Percentiles rank a stretch among this genome's conserved stretches.
These are phyloP conservation scores for Eustoma russellianum DNA, from an alignment of 257 asterid species.

Conservation along the genomic window DNA sequence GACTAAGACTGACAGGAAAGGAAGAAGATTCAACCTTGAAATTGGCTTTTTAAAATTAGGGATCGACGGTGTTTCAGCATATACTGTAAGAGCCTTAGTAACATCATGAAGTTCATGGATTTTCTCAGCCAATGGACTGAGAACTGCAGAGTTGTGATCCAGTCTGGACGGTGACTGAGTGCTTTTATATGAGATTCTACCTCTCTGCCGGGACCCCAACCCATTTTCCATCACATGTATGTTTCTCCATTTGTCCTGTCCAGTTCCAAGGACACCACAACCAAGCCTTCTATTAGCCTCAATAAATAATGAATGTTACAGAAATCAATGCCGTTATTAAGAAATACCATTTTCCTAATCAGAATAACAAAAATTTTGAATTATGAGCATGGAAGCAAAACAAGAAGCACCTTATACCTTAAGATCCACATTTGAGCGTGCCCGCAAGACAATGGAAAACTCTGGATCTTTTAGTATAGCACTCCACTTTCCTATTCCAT, in stretches of 20 bases:
- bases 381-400: slow-evolving; percentile 6
- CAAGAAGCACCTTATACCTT: slow-evolving; percentile 41
- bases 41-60: slow-evolving; percentile 28
- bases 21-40: slow-evolving; percentile 36
- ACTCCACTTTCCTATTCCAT: slow-evolving; percentile 97
- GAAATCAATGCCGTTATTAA: too few relatives aligned
- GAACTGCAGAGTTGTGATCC: slow-evolving; percentile 29
- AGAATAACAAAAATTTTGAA: too few relatives aligned
- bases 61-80: slow-evolving; percentile 28
- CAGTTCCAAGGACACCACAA: slow-evolving; percentile 8
- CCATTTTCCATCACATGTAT: slow-evolving; percentile 80
- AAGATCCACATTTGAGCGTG: slow-evolving; percentile 97
- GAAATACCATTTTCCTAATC: too few relatives aligned
- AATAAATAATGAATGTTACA: too few relatives aligned
- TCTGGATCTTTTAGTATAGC: slow-evolving; percentile 91
- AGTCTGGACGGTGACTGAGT: slow-evolving; percentile 31
- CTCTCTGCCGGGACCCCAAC: slow-evolving; percentile 77
- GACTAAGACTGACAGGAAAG: too few relatives aligned
- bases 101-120: slow-evolving; percentile 28
- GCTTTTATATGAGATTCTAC: slow-evolving; percentile 35
- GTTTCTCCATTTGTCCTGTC: slow-evolving; percentile 97
- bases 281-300: slow-evolving; percentile 4
- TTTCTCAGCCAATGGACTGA: slow-evolving; percentile 21
- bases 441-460: slow-evolving; percentile 49
- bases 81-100: slow-evolving; percentile 23